phyloP scores from a whole-genome alignment of 805 yeast genomes.

The Metschnikowia reukaufii region DNA sequence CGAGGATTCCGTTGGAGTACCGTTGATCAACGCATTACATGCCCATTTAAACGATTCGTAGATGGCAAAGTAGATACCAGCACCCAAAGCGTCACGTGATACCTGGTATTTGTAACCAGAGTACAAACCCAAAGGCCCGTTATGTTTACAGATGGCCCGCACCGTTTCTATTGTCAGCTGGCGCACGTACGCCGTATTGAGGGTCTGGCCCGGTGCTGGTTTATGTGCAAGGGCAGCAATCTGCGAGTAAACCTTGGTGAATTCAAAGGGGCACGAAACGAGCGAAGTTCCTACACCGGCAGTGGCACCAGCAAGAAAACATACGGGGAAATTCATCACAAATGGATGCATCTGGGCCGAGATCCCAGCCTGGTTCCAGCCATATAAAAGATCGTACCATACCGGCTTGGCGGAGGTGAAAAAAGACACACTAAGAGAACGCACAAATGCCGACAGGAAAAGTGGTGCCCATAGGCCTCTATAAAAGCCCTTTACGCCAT shows the following conservation, averaged over 20 bases:
- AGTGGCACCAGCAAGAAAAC: constrained; percentile 57
- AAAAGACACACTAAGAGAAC: constrained; percentile 64
- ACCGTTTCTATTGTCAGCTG: constrained; percentile 44
- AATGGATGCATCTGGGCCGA: constrained; percentile 38
- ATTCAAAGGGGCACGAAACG: constrained; percentile 82
- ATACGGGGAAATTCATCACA: constrained; percentile 40
- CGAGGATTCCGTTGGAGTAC: constrained; percentile 22
- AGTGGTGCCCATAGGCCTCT: constrained; percentile 78
- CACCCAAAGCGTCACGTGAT: constrained; percentile 65
- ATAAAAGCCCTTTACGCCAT: constrained; percentile 70
- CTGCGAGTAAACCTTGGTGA: constrained; percentile 79
- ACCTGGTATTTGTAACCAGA: constrained; percentile 72
- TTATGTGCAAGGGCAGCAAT: constrained; percentile 50
- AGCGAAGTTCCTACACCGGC: constrained; percentile 66
- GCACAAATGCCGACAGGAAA: constrained; percentile 61
- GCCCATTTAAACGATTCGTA: constrained; percentile 71
- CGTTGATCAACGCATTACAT: constrained; percentile 30
- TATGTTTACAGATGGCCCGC: constrained; percentile 49
- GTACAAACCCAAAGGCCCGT: constrained; percentile 66
- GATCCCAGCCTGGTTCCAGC: constrained; percentile 9
- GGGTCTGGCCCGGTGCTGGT: not conserved
- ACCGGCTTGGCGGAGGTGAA: constrained; percentile 56
- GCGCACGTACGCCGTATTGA: constrained; percentile 16
- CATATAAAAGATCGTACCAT: constrained; percentile 19
- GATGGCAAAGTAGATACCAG: constrained; percentile 70